These are phyloP conservation scores for Alternaria tenuissima DNA, from an alignment of 2,329 filamentous ascomycete genomes.

Conservation along the genomic window DNA sequence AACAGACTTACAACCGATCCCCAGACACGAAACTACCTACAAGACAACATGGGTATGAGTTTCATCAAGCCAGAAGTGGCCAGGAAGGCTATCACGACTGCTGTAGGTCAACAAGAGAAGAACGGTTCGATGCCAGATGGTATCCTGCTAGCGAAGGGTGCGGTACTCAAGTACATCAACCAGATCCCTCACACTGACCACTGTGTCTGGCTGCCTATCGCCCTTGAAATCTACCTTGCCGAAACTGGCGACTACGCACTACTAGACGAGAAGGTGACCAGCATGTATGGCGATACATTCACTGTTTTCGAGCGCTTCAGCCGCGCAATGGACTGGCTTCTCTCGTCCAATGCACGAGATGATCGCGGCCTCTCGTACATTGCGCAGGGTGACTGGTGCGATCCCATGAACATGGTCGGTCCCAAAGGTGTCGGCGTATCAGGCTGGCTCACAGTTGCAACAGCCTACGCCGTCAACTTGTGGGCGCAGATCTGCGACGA, in stretches of 20 bases:
- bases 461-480: conserved; percentile 61
- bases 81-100: conserved; percentile 59
- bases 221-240: conserved; percentile 63
- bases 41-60: conserved; percentile 69
- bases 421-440: conserved; percentile 66
- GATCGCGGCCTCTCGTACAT: conserved; percentile 65
- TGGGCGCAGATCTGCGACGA: conserved; percentile 64
- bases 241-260: conserved; percentile 64
- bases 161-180: conserved; percentile 68
- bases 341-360: conserved; percentile 57
- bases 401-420: conserved; percentile 70
- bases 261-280: conserved; percentile 56
- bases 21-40: conserved; percentile 67
- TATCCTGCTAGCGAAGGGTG: conserved; percentile 62
- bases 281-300: conserved; percentile 55
- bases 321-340: conserved; percentile 66
- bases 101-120: conserved; percentile 63
- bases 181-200: conserved; percentile 68
- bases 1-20: conserved; percentile 67
- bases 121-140: conserved; percentile 67
- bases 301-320: conserved; percentile 65
- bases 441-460: conserved; percentile 66
- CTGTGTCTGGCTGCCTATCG: conserved; percentile 66
- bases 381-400: conserved; percentile 68
- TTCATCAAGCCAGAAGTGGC: conserved; percentile 63